A percentile compares a stretch with the other conserved stretches of the same genome.
Conservation (phyloP, 495 filamentous ascomycete species). For the Penicillium parvum region DNA sequence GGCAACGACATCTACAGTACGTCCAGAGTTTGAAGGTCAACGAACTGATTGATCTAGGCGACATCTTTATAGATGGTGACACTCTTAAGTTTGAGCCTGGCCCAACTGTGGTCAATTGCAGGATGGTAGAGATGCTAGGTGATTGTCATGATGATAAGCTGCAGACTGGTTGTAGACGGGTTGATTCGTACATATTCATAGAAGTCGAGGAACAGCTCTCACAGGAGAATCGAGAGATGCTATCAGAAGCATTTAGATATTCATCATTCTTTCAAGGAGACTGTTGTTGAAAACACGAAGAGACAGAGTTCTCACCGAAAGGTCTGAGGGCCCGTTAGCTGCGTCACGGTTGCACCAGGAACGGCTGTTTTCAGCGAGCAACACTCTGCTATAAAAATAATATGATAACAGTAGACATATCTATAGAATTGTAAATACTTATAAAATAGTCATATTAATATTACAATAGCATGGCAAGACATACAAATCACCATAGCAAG, state of each 20-base stretch:
- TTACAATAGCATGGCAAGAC: too few species aligned
- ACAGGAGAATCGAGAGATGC: too few species aligned
- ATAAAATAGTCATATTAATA: too few species aligned
- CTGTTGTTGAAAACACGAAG: not conserved
- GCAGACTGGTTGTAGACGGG: too few species aligned
- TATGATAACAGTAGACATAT: not conserved
- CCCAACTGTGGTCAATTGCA: slow-evolving; percentile 40
- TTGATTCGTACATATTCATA: too few species aligned
- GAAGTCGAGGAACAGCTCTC: too few species aligned
- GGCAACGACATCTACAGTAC: slow-evolving; percentile 35
- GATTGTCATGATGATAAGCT: too few species aligned
- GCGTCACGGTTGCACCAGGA: slow-evolving; percentile 9
- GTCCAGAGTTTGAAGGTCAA: slow-evolving; percentile 50
- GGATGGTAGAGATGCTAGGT: slow-evolving; percentile 40
- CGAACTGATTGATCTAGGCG: slow-evolving; percentile 52
- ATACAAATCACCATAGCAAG: not conserved
- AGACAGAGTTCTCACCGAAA: slow-evolving; percentile 1
- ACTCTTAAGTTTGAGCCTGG: slow-evolving; percentile 53
- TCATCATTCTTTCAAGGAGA: not conserved
- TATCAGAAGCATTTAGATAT: too few species aligned
- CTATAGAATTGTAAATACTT: too few species aligned
- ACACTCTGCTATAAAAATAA: not conserved
- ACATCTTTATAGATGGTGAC: slow-evolving; percentile 51
- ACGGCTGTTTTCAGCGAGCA: slow-evolving; percentile 4
- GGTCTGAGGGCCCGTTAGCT: slow-evolving; percentile 1